Conservation (phyloP, 805 yeast species). For the Saturnispora zaruensis region DNA sequence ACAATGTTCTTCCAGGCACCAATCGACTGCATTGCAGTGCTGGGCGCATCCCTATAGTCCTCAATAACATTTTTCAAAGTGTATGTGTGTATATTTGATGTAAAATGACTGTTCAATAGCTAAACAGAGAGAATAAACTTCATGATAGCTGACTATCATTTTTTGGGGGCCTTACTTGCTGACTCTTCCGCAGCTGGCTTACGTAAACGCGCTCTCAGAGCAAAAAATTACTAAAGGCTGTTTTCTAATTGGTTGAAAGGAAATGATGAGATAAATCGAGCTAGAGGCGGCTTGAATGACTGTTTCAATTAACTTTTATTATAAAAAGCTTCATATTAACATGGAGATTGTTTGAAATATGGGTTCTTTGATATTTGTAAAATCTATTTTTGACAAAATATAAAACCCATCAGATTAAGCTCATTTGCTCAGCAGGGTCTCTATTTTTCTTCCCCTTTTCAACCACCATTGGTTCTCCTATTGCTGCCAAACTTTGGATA, state of each 20-base stretch:
- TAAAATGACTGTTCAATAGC: background rate
- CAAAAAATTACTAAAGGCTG: background rate
- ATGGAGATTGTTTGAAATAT: too few relatives aligned
- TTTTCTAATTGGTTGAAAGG: background rate
- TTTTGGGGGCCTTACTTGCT: background rate
- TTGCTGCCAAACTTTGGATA: background rate
- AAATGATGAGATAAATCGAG: too few relatives aligned
- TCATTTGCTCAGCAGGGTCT: slow-evolving; percentile 4
- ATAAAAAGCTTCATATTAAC: too few relatives aligned
- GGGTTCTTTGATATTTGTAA: too few relatives aligned
- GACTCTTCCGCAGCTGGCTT: background rate
- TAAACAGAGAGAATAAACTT: background rate
- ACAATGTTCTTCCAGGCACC: background rate
- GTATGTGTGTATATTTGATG: background rate
- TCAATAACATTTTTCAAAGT: background rate
- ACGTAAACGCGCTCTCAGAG: background rate
- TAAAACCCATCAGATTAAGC: background rate
- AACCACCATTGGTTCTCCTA: background rate
- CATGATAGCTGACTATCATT: background rate
- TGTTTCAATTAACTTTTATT: too few relatives aligned
- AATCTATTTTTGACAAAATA: too few relatives aligned
- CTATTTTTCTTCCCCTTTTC: background rate
- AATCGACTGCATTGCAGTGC: background rate
- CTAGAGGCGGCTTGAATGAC: too few relatives aligned
- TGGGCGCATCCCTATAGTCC: background rate